Base-by-base conservation (phyloP, 768 basidiomycete species). In the Suillus plorans region DNA sequence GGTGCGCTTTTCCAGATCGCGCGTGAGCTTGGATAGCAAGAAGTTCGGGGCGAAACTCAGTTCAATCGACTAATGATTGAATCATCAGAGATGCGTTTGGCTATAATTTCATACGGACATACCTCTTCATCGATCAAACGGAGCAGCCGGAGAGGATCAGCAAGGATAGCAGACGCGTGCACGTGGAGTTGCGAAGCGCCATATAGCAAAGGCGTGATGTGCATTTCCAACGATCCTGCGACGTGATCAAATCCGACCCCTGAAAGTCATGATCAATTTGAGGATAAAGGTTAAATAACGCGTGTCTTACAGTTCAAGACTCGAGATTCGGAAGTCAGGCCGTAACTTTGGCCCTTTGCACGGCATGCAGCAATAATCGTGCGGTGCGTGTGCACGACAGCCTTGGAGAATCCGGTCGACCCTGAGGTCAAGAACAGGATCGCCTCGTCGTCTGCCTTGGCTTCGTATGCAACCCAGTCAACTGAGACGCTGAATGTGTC, bases 241-340 rank as follows among this genome's bases (percentile, higher is more conserved):
- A 82, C 79, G 60, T 82, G 81, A 57, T 82, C 81, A 53, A 82
- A 80, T 20, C 79, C 79, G 9, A 82, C 81, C 81, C 75, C 74
- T 76, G 66, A 13, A 39, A 6, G 1, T n/a, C 25, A 61, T 3
- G 5, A 44, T 63, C 9, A 60, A 36, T 7, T 8, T 31, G 6
- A 34, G 8, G 18, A 14, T 5, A 20, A 28, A 14, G 20, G 12
- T 63, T 9, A 0, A 37, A 22, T 9, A 9, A 60, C 4, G 16
- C 12, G 9, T 5, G 34, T 66, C 74, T 66, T 25, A 76, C 81
- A 82, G 68, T 82, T 82, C 64, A 82, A 67, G 58, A 81, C 71
- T 25, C 69, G 76, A 14, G 80, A 76, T 8, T 69, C 63, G 0
- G 76, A 69, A 1, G 76, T 77, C 25, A 81, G 70, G 2, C 69